Evolutionary conservation across 1,284 basidiomycete genomes (phyloP), one percentile per base, ranked within the genome.

Genomic region (Calocybe gambosa): DNA sequence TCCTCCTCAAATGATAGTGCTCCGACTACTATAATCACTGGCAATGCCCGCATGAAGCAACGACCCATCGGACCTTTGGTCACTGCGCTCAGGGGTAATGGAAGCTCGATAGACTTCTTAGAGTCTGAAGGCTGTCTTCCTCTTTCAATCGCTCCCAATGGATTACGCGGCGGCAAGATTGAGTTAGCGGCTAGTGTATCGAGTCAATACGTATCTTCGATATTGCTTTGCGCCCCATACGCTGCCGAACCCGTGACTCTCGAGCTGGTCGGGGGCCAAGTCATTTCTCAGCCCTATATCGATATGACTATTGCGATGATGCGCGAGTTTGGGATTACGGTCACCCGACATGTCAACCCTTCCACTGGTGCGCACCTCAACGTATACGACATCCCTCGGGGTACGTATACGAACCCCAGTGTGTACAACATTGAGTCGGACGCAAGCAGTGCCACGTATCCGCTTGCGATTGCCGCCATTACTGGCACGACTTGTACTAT

Each of bases 221-320:
- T 98, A 63, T 77, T 99, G 6, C 85, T 99, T 29, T 96, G 93
- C 60, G 94, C 95, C 0, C 95, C 95, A 0, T 99, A 98, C 62
- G 94, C 95, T 0, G 62, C 69, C 31, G 77, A 91, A 58, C 75
- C 85, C 10, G 80, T 97, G 53, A 85, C 82, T 3, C 82, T 99
- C 49, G 90, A 96, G 68, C 81, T 99, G 50, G 87, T 82, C 0
- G 93, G 93, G 19, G 93, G 90, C 2, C 82, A 89, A 58, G 96
- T 99, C 62, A 97, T 99, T 66, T 96, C 93, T 15, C 95, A 98
- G 69, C 93, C 93, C 2, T 99, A 99, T 73, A 99, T 99, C 67
- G 94, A 99, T 70, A 97, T 99, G 94, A 99, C 96, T 3, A 88
- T 97, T 55, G 85, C 93, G 6, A 96, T 99, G 87, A 99, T 99